Evolutionary conservation across 306 rosid genomes (phyloP).

Genomic region (barrel medic (Medicago truncatula)): DNA sequence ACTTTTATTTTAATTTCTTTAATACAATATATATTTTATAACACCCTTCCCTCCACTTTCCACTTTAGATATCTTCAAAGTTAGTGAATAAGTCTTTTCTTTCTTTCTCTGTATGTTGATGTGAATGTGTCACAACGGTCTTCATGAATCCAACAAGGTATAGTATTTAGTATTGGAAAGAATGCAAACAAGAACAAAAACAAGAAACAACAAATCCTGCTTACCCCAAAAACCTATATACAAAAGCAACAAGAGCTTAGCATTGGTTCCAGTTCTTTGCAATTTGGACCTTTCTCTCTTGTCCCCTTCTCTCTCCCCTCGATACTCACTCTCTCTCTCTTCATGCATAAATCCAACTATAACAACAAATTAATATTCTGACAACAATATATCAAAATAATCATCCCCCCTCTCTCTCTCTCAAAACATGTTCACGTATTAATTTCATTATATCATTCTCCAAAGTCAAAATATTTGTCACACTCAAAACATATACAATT

Average conservation of each 20-base stretch:
- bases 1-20: too few relatives aligned
- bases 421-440: background rate
- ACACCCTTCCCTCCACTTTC: too few relatives aligned
- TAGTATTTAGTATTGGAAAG: conserved; percentile 29
- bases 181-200: conserved; percentile 63
- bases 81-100: background rate
- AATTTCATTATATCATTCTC: background rate
- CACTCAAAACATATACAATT: background rate
- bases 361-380: conserved; percentile 32
- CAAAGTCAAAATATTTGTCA: conserved; percentile 37
- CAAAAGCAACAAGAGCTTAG: conserved; percentile 52
- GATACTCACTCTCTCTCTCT: conserved; percentile 58
- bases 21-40: too few relatives aligned
- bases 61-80: conserved; percentile 2
- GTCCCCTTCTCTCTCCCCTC: conserved; percentile 62
- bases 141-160: background rate
- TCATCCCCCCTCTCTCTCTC: background rate
- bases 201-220: conserved; percentile 67
- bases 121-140: conserved; percentile 56
- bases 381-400: background rate
- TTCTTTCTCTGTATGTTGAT: background rate
- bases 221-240: conserved; percentile 54
- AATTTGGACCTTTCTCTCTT: conserved; percentile 80
- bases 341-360: conserved; percentile 42
- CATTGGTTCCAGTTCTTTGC: conserved; percentile 77